These are phyloP conservation scores for Monilinia aucupariae DNA, from an alignment of 2,329 filamentous ascomycete genomes.

Conservation along the genomic window DNA sequence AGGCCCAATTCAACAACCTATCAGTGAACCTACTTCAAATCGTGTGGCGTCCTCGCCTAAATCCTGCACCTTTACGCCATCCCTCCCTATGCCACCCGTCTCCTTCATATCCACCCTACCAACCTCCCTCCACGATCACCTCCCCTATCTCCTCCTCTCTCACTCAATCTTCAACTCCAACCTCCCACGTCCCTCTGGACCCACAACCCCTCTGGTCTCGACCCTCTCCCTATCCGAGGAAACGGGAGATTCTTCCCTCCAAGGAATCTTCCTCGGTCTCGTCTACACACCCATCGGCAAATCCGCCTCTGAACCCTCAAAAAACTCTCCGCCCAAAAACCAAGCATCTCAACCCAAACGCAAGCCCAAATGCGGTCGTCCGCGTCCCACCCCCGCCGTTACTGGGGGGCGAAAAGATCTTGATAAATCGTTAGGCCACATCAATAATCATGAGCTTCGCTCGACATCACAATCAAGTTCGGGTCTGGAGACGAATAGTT, in stretches of 20 bases:
- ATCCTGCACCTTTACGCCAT: slow-evolving; percentile 13
- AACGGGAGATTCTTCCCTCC: not conserved
- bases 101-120: slow-evolving; percentile 2
- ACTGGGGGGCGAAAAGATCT: not conserved
- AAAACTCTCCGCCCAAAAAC: not conserved
- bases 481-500: slow-evolving; percentile 1
- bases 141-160: slow-evolving; percentile 5
- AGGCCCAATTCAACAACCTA: not conserved
- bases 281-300: slow-evolving; percentile 1
- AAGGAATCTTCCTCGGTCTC: slow-evolving; percentile 15
- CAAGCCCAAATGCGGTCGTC: not conserved
- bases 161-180: slow-evolving; percentile 1
- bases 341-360: not conserved
- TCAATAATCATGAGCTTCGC: not conserved
- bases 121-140: slow-evolving; percentile 5
- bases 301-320: not conserved
- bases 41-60: not conserved
- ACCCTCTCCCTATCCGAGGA: slow-evolving; percentile 11
- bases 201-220: not conserved
- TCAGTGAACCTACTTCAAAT: not conserved
- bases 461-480: not conserved
- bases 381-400: not conserved
- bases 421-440: not conserved
- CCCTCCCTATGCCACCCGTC: slow-evolving; percentile 7
- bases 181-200: not conserved